Evolutionary conservation across 1,284 basidiomycete species (phyloP).

Genomic region (Apiotrichum porosum): DNA sequence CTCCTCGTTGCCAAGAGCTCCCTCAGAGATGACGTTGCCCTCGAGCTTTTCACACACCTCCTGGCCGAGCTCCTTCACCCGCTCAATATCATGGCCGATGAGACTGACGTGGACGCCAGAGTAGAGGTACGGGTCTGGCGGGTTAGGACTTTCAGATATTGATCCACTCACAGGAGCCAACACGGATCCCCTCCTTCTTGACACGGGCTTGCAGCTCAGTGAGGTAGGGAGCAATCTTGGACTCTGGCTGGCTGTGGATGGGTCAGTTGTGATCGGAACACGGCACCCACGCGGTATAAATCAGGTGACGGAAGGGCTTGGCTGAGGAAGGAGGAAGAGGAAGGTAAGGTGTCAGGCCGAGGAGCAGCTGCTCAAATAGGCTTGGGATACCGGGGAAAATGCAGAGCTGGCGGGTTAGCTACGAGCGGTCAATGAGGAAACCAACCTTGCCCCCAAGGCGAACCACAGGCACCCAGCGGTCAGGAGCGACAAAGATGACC

Average conservation of each 20-base stretch:
- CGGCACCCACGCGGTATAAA: conserved; percentile 65
- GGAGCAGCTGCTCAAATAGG: conserved; percentile 75
- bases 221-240: conserved; percentile 82
- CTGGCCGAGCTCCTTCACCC: conserved; percentile 57
- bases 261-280: background rate
- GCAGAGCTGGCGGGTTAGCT: conserved; percentile 55
- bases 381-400: conserved; percentile 86
- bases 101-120: conserved; percentile 60
- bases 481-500: conserved; percentile 64
- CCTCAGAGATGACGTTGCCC: conserved; percentile 51
- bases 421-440: background rate
- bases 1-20: conserved; percentile 44
- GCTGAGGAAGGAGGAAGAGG: conserved; percentile 66
- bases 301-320: conserved; percentile 67
- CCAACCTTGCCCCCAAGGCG: conserved; percentile 65
- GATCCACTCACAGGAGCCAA: conserved; percentile 61
- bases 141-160: background rate
- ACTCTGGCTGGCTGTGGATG: conserved; percentile 65
- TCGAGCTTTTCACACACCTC: conserved; percentile 56
- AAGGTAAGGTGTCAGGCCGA: conserved; percentile 65
- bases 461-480: conserved; percentile 85
- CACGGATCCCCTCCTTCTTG: conserved; percentile 68
- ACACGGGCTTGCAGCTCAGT: conserved; percentile 70
- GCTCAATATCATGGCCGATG: conserved; percentile 65
- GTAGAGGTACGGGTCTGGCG: conserved; percentile 57